phyloP scores from a whole-genome alignment of 371 early-diverging fungal species.

The Mortierella sp. region DNA sequence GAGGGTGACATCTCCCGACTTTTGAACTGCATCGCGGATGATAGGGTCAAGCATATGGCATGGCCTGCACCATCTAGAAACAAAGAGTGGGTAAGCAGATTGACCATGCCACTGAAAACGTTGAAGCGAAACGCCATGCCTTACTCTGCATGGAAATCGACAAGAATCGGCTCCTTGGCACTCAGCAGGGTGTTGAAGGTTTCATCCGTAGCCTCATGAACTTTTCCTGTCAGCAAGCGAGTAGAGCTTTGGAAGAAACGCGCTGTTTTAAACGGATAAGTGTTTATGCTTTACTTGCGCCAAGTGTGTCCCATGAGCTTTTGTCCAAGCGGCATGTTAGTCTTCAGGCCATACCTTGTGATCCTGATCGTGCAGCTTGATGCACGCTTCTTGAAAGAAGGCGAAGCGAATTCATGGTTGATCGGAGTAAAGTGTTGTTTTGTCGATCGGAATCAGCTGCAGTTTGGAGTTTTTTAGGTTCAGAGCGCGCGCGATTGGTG shows the following conservation, averaged over 20 bases:
- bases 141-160: constrained; percentile 52
- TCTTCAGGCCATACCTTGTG: constrained; percentile 24
- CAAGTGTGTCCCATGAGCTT: neutral
- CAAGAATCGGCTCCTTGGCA: constrained; percentile 41
- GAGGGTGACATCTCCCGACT: constrained; percentile 27
- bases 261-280: constrained; percentile 10
- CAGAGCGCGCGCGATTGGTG: too few species aligned
- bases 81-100: neutral
- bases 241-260: constrained; percentile 38
- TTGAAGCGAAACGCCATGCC: neutral
- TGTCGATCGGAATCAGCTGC: too few species aligned
- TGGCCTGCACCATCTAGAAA: constrained; percentile 45
- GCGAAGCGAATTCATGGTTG: constrained; percentile 43
- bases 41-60: constrained; percentile 45
- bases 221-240: constrained; percentile 29
- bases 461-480: too few species aligned
- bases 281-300: neutral
- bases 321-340: neutral
- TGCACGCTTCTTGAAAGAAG: constrained; percentile 35
- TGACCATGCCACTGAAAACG: too few species aligned
- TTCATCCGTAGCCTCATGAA: constrained; percentile 36
- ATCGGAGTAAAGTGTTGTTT: neutral
- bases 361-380: constrained; percentile 20
- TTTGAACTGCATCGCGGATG: constrained; percentile 31
- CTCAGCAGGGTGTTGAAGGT: constrained; percentile 18